Base-by-base conservation (phyloP, 2,329 filamentous ascomycete species). In the Trichophyton simii region DNA sequence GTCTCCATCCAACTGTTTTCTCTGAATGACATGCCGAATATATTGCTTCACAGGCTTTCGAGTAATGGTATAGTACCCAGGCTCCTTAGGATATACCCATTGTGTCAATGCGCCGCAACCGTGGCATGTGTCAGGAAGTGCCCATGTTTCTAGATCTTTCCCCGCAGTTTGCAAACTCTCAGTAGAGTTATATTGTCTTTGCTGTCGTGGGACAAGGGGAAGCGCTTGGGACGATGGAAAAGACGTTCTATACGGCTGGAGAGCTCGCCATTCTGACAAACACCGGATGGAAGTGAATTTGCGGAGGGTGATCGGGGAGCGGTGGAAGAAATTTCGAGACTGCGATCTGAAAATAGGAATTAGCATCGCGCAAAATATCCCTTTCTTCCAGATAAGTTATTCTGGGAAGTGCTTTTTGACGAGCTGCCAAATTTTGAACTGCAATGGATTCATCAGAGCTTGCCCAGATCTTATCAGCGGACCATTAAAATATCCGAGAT, bases 51-150 rank as follows among this genome's bases (percentile, higher is more conserved):
- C 77, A 31, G 74, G 75, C 62, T 77, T 80, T 62, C 80, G 75
- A 34, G 72, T 74, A 54, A 74, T 68, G 62, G 77, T 75, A 69
- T 85, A 87, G 70, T 78, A 86, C 9, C 84, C 84, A 1, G 83
- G 79, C 65, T 81, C 77, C 1, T 78, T 72, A 41, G 78, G 73
- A 55, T 82, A 78, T 57, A 82, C 69, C 3, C 79, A 80, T 69
- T 86, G 83, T 38, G 81, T 77, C 41, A 80, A 79, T 31, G 83
- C 84, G 60, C 84, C 84, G 65, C 84, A 87, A 66, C 84, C 84
- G 34, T 84, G 83, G 69, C 84, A 86, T 25, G 78, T 77, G 5
- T 77, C 61, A 0, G 82, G 82, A 11, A 85, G 69, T 3, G 55
- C 55, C 55, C 55, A 58, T 55, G 55, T 25, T 15, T 41, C 55